Base-by-base conservation (phyloP, 805 yeast genomes). In the Myxozyma mucilagina region DNA sequence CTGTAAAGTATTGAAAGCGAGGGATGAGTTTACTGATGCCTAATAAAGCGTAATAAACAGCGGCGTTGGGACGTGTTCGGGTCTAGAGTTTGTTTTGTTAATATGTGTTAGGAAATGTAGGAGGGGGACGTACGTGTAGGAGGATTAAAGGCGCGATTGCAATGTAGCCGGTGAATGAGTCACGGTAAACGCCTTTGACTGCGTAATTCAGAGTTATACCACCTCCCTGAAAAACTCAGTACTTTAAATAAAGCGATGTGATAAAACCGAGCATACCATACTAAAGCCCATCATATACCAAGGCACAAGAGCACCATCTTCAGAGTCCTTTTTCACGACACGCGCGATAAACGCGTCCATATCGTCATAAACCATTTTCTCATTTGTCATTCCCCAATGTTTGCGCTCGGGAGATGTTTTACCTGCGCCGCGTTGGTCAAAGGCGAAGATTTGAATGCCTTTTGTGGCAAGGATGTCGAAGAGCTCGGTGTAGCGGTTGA, bases 381-480 rank as follows among this genome's bases (percentile, higher is more conserved):
- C 79, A 63, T 71, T 70, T 38, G 75, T 71, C 47, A 67, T 47
- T 18, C 78, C 79, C 57, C 61, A 71, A 7, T 70, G 69, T 53
- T 68, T 67, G 35, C 64, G 63, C 31, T 67, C 29, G 24, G 53
- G 54, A 20, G 76, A 71, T 1, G 78, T 73, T 31, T 57, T 56
- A 20, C 79, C 79, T 42, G 71, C 71, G 1, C 80, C 80, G 13
- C 79, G 72, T 67, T 74, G 78, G 60, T 76, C 79, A 56, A 72
- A 74, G 11, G 67, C 67, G 7, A 72, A 68, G n/a, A 74, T 72
- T 49, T 72, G 75, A 63, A 70, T 72, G 39, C 79, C 79, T 0
- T 57, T 63, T 11, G 50, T 61, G 4, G 74, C 69, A 6, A 75
- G 59, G 1, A 49, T 42, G 6, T 72, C 67, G 65, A 73, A 74